phyloP scores from a whole-genome alignment of 768 basidiomycete genomes.

The Trametes punicea region DNA sequence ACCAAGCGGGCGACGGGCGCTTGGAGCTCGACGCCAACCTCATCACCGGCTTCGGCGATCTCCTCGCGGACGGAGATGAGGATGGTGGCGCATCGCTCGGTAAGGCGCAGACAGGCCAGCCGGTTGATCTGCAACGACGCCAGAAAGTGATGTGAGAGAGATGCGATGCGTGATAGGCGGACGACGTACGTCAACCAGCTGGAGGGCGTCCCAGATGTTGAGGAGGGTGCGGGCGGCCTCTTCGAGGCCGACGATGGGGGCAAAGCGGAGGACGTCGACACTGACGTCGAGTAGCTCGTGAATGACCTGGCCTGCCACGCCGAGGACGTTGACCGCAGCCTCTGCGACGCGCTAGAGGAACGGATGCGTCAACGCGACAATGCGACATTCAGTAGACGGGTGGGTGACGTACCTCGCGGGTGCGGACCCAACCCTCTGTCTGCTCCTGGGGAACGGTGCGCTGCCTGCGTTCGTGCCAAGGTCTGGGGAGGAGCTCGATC shows the following conservation, averaged over 20 bases:
- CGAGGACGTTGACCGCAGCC: conserved; percentile 36
- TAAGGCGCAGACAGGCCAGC: conserved; percentile 63
- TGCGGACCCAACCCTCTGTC: conserved; percentile 27
- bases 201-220: conserved; percentile 62
- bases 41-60: conserved; percentile 51
- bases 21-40: conserved; percentile 46
- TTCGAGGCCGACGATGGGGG: conserved; percentile 54
- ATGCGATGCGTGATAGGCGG: not conserved
- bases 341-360: conserved; percentile 23
- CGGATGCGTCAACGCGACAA: not conserved
- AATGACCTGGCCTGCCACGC: conserved; percentile 36
- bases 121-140: conserved; percentile 56
- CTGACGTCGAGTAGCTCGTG: conserved; percentile 44
- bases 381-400: not conserved
- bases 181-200: conserved; percentile 55
- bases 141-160: not conserved
- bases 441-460: conserved; percentile 28
- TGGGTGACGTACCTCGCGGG: conserved; percentile 25
- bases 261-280: conserved; percentile 43
- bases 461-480: conserved; percentile 28
- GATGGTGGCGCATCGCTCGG: conserved; percentile 68
- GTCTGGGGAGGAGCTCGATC: conserved; percentile 19
- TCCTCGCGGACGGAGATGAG: conserved; percentile 63
- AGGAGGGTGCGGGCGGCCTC: conserved; percentile 50
- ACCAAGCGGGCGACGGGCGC: conserved; percentile 50